Conservation (phyloP, 2,329 filamentous ascomycete genomes). For the Hortaea werneckii region DNA sequence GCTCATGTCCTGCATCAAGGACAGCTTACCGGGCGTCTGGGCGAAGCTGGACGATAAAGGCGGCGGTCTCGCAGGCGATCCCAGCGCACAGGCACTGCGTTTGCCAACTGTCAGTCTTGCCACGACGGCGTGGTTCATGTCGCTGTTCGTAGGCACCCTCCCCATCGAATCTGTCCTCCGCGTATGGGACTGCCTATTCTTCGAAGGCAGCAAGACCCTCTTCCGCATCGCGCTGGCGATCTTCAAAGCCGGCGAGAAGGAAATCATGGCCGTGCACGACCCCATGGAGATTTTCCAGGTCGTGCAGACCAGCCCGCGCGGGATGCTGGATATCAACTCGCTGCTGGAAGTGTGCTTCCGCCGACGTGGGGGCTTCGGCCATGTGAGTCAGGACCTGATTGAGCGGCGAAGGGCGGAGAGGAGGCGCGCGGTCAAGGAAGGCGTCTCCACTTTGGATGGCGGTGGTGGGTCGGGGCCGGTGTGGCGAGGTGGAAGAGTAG, state of each 20-base stretch:
- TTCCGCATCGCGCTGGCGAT: slow-evolving; percentile 86
- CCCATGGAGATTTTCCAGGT: slow-evolving; percentile 95
- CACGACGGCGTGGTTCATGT: slow-evolving; percentile 97
- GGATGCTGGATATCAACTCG: slow-evolving; percentile 68
- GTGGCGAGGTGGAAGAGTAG: slow-evolving; percentile 2
- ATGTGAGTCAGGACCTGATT: slow-evolving; percentile 71
- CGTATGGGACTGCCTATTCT: slow-evolving; percentile 93
- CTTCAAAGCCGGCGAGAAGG: slow-evolving; percentile 75
- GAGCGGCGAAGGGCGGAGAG: slow-evolving; percentile 65
- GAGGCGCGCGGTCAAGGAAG: slow-evolving; percentile 17
- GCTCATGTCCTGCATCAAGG: slow-evolving; percentile 75
- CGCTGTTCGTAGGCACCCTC: slow-evolving; percentile 83
- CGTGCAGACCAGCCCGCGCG: slow-evolving; percentile 75
- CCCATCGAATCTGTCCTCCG: slow-evolving; percentile 85
- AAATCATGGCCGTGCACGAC: slow-evolving; percentile 70
- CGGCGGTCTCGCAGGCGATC: slow-evolving; percentile 32
- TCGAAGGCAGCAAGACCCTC: slow-evolving; percentile 86
- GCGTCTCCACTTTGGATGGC: slow-evolving; percentile 6
- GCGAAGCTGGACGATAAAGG: slow-evolving; percentile 76
- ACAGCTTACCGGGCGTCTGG: slow-evolving; percentile 75
- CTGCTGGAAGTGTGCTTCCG: slow-evolving; percentile 72
- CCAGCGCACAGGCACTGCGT: slow-evolving; percentile 35
- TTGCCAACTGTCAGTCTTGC: slow-evolving; percentile 86
- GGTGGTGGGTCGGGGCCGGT: not conserved
- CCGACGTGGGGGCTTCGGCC: slow-evolving; percentile 56